Percentiles rank a stretch among this genome's conserved stretches.
Conservation (phyloP, 2,329 filamentous ascomycete species). For the Byssothecium circinans region DNA sequence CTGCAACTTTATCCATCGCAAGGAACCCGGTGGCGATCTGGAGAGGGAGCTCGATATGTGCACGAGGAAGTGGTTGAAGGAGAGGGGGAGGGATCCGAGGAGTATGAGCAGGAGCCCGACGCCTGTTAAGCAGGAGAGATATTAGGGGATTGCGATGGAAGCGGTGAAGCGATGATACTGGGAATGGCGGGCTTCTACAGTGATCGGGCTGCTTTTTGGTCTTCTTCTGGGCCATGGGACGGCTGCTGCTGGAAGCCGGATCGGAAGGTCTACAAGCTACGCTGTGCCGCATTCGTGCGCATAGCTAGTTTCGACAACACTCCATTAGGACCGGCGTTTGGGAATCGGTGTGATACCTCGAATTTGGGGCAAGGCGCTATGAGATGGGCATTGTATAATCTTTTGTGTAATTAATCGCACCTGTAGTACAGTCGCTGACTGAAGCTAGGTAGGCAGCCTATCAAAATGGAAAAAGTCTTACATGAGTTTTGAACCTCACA, state of each 20-base stretch:
- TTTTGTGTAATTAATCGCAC: no score
- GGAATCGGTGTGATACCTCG: conserved; percentile 25
- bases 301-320: no score
- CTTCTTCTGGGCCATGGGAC: no score
- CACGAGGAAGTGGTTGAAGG: conserved; percentile 95
- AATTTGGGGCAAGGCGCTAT: conserved; percentile 10
- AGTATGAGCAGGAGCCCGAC: conserved; percentile 81
- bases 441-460: background rate
- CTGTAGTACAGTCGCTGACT: conserved; percentile 7
- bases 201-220: no score
- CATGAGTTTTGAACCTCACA: no score
- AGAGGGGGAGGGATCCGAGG: conserved; percentile 79
- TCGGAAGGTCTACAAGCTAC: no score
- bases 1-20: conserved; percentile 99
- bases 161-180: background rate
- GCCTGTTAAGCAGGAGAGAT: conserved; percentile 56
- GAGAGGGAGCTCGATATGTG: conserved; percentile 83
- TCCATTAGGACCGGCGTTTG: conserved; percentile 14
- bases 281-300: no score
- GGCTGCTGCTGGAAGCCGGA: no score
- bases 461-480: no score
- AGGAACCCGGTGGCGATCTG: conserved; percentile 87
- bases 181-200: background rate
- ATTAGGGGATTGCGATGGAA: background rate
- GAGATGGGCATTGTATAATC: no score